Conservation (phyloP, 305 asterid species). For the Euphrasia arctica region DNA sequence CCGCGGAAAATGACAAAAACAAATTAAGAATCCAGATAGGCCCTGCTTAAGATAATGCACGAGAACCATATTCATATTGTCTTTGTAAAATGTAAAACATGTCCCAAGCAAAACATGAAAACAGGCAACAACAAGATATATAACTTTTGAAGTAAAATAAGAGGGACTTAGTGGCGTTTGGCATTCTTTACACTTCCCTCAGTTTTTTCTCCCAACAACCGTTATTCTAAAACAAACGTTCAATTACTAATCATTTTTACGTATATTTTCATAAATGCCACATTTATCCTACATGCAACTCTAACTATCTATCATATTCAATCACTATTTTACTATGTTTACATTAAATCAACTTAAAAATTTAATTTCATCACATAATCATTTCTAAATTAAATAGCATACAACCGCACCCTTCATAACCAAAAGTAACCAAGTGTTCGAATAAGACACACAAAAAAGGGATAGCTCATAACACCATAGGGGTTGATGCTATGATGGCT, state of each 20-base stretch:
- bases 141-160: slow-evolving; percentile 6
- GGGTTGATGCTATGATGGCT: slow-evolving; percentile 9
- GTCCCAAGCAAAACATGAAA: slow-evolving; percentile 9
- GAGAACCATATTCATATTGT: not conserved
- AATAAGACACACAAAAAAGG: slow-evolving; percentile 1
- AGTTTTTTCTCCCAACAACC: too few relatives aligned
- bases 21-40: slow-evolving; percentile 12
- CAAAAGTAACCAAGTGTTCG: slow-evolving; percentile 8
- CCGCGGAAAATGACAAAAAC: slow-evolving; percentile 7
- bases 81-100: too few relatives aligned
- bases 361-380: too few relatives aligned
- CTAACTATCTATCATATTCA: too few relatives aligned
- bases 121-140: not conserved
- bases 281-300: too few relatives aligned
- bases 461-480: slow-evolving; percentile 1
- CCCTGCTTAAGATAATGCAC: not conserved
- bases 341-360: too few relatives aligned
- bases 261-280: too few relatives aligned
- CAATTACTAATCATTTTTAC: too few relatives aligned
- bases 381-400: too few relatives aligned
- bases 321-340: too few relatives aligned
- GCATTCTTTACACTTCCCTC: too few relatives aligned
- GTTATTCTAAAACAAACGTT: too few relatives aligned
- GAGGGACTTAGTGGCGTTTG: not conserved
- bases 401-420: not conserved